phyloP scores from a whole-genome alignment of 2,329 filamentous ascomycete genomes.

The Alternaria sp. region DNA sequence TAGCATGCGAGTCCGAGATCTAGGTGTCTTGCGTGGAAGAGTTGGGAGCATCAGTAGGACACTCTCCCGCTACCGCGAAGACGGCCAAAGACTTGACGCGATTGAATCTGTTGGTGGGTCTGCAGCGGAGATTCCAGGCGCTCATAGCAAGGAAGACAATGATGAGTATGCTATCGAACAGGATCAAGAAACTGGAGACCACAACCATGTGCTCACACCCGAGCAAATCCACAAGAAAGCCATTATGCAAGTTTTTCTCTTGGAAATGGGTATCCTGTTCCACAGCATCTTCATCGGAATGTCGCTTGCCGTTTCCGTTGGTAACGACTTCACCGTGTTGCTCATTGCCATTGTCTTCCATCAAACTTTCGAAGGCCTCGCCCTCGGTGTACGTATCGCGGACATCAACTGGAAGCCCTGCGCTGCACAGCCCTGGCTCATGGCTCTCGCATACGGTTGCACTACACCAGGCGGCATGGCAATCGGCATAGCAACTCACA shows the following conservation, averaged over 20 bases:
- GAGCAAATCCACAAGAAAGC: conserved; percentile 43
- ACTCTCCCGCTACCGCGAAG: conserved; percentile 38
- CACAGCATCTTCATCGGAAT: conserved; percentile 71
- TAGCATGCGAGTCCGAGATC: conserved; percentile 37
- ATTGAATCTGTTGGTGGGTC: conserved; percentile 56
- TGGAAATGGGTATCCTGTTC: conserved; percentile 70
- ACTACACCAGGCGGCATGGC: conserved; percentile 82
- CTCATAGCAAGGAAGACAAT: conserved; percentile 34
- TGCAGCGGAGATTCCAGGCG: conserved; percentile 57
- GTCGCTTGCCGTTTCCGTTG: conserved; percentile 65
- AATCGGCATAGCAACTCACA: conserved; percentile 79
- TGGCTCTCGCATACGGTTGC: conserved; percentile 78
- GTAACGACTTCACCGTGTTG: conserved; percentile 63
- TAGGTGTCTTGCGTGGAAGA: conserved; percentile 36
- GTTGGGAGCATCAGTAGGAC: conserved; percentile 42
- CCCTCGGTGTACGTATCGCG: conserved; percentile 84
- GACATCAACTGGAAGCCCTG: conserved; percentile 66
- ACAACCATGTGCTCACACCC: conserved; percentile 18
- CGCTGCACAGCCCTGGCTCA: conserved; percentile 66
- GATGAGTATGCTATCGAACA: conserved; percentile 35
- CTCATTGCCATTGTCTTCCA: conserved; percentile 70
- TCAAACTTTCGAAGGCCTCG: conserved; percentile 87
- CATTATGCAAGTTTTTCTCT: conserved; percentile 50
- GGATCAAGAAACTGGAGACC: conserved; percentile 33
- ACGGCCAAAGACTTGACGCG: conserved; percentile 33